phyloP scores from a whole-genome alignment of 352 stramenopile genomes.

The Globisporangium paroecandrum region DNA sequence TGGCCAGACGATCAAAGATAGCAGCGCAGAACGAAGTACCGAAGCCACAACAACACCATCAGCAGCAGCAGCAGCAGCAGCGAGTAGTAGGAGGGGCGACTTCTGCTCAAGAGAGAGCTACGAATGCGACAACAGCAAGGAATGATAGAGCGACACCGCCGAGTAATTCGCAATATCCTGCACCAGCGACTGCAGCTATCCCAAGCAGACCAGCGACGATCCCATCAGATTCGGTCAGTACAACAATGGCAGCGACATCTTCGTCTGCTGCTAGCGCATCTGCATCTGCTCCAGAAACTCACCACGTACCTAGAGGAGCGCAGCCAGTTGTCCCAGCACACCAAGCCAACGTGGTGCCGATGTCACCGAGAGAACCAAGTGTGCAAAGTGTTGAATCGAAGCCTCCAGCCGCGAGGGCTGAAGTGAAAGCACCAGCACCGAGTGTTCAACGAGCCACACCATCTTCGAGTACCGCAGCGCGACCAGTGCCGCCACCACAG shows the following conservation, averaged over 20 bases:
- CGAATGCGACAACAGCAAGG: background rate
- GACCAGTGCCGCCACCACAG: background rate
- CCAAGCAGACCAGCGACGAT: background rate
- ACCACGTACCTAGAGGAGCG: background rate
- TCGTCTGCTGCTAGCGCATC: background rate
- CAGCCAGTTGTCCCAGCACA: background rate
- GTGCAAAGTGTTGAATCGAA: background rate
- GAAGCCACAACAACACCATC: background rate
- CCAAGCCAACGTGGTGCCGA: background rate
- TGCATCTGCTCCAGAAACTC: background rate
- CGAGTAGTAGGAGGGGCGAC: background rate
- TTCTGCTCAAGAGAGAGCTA: background rate
- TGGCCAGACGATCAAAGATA: conserved; percentile 29
- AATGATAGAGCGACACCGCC: background rate
- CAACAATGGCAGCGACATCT: background rate
- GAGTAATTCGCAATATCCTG: background rate
- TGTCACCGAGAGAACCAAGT: background rate
- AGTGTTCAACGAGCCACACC: background rate
- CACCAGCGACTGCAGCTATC: background rate
- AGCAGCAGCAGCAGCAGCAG: background rate
- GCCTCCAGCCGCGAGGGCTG: background rate
- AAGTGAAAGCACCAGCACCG: background rate
- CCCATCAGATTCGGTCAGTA: background rate
- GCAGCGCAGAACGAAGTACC: background rate
- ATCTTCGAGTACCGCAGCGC: background rate